Conservation (phyloP, 2,329 filamentous ascomycete genomes). For the Phialophora expanda region DNA sequence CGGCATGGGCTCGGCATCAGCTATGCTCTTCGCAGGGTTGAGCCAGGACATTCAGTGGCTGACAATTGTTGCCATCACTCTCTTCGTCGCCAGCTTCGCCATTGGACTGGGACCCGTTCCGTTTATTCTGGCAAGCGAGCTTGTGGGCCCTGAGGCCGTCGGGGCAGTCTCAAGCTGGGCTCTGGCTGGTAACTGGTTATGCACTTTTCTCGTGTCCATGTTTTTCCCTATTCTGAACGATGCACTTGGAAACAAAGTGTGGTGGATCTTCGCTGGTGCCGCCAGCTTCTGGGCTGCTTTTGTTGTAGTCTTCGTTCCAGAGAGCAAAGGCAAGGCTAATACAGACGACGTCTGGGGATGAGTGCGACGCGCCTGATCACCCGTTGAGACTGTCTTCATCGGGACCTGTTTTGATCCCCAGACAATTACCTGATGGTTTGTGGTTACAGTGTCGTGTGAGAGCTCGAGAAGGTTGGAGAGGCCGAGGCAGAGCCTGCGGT, state of each 20-base stretch:
- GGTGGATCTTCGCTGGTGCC: conserved; percentile 84
- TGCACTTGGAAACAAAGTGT: conserved; percentile 78
- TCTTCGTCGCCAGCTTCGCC: conserved; percentile 88
- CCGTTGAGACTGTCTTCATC: not conserved
- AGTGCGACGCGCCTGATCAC: conserved; percentile 42
- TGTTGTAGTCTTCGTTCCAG: conserved; percentile 75
- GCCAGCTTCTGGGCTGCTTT: conserved; percentile 73
- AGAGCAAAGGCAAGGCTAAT: conserved; percentile 82
- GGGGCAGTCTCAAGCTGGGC: conserved; percentile 89
- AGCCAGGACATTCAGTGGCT: conserved; percentile 71
- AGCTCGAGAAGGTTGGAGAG: not conserved
- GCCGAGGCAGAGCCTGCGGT: not conserved
- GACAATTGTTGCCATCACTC: conserved; percentile 77
- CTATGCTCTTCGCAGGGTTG: conserved; percentile 80
- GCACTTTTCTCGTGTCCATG: conserved; percentile 90
- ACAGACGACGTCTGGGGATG: conserved; percentile 88
- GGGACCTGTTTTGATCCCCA: not conserved
- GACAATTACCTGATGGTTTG: not conserved
- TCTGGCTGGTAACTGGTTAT: conserved; percentile 83
- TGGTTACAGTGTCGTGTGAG: not conserved
- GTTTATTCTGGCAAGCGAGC: conserved; percentile 89
- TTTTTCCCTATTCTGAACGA: conserved; percentile 90
- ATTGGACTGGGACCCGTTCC: conserved; percentile 91
- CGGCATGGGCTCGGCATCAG: conserved; percentile 80
- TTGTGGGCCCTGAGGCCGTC: conserved; percentile 87